A percentile compares a stretch with the other conserved stretches of the same genome.
These are phyloP conservation scores for Fusarium pseudocircinatum DNA, from an alignment of 2,329 filamentous ascomycete species.

Conservation along the genomic window DNA sequence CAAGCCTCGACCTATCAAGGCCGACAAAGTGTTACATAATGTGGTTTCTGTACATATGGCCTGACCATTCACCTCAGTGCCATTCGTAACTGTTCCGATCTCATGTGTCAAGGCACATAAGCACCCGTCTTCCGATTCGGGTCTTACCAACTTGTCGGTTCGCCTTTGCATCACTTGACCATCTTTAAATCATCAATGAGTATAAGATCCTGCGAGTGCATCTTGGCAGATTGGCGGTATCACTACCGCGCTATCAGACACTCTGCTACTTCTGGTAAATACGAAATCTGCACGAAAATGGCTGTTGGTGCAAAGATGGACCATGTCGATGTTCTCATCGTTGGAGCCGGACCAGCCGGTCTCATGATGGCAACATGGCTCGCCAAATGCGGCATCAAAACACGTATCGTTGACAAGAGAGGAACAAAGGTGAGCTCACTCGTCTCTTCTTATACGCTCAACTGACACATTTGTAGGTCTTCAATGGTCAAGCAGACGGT, in stretches of 20 bases:
- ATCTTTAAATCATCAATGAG: too few relatives aligned
- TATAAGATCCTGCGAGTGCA: background rate
- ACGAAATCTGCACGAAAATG: background rate
- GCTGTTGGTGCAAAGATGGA: background rate
- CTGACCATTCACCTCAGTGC: background rate
- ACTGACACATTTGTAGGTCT: background rate
- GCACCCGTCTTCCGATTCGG: background rate
- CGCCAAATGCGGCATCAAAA: constrained; percentile 20
- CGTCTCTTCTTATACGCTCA: background rate
- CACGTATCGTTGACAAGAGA: constrained; percentile 25
- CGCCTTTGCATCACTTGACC: background rate
- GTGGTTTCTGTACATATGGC: background rate
- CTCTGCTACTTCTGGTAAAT: accelerated
- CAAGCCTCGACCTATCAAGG: background rate
- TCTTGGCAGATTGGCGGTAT: background rate
- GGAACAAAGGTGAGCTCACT: constrained; percentile 3
- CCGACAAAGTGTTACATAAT: background rate
- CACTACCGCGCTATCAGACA: background rate
- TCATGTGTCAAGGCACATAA: background rate
- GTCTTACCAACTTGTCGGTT: background rate
- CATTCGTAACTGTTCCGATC: background rate
- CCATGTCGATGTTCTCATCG: constrained; percentile 1
- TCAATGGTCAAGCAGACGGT: constrained; percentile 22
- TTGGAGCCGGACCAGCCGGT: background rate
- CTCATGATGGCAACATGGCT: constrained; percentile 12